Evolutionary conservation across 441 rosid genomes (phyloP), one percentile per base, ranked within the genome.

Genomic region (Omphalea diandra): DNA sequence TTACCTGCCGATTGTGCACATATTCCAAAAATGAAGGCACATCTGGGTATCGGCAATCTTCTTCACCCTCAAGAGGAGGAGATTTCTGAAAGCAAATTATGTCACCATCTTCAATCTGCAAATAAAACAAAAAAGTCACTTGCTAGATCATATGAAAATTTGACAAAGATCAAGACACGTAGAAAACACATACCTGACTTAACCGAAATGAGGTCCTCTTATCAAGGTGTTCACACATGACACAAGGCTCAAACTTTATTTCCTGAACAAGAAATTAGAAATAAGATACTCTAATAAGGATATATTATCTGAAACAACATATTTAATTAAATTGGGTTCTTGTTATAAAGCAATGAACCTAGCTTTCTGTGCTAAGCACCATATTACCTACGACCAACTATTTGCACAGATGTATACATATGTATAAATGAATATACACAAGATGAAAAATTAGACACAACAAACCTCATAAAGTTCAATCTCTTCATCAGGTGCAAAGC

Each of bases 21-120:
- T 87, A 95, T 77, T 88, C 98, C 84, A 95, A 79, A 85, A 82
- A 95, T 20, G 99, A 87, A 67, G 97, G 93, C 67, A 95, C 91
- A 61, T 87, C 84, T n/a, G 96, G 97, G 77, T 89, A 87, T 40
- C 75, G 84, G 68, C 75, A 82, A 69, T 86, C 86, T 73, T 74
- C 89, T 73, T 84, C 93, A 75, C 73, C 75, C 76, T 81, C 83
- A 58, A 63, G 57, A 73, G 85, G 77, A 53, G 80, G 62, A 76
- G 83, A 70, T 83, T 88, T 93, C 83, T 95, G 99, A 83, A 85
- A 95, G 85, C 99, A 93, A 71, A 93, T 88, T 73, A 95, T 88
- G 71, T 95, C 99, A 70, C 99, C 99, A 85, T 95, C 98, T 86
- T 90, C 98, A 76, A 95, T 82, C 99, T 95, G 85, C 74, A 83